phyloP scores from a whole-genome alignment of 2,329 filamentous ascomycete genomes.

The Penicillium sp. region DNA sequence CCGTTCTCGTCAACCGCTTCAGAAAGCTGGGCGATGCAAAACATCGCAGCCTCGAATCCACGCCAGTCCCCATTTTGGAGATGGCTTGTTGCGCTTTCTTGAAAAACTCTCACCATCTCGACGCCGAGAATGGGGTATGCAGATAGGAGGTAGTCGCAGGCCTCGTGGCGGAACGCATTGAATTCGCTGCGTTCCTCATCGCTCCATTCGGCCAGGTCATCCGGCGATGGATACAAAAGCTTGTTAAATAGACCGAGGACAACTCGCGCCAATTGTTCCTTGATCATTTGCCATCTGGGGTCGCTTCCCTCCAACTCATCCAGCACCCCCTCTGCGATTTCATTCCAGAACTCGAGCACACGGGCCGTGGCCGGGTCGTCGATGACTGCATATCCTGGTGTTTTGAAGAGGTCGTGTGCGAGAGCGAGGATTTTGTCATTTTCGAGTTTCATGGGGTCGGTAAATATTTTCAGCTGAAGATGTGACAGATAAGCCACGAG shows the following conservation, averaged over 20 bases:
- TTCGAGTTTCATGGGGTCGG: constrained; percentile 31
- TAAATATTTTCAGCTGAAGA: constrained; percentile 36
- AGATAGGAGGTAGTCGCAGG: constrained; percentile 49
- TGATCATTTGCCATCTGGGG: constrained; percentile 34
- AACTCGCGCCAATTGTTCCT: constrained; percentile 42
- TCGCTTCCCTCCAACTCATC: constrained; percentile 35
- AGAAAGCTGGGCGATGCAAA: constrained; percentile 47
- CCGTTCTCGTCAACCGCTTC: constrained; percentile 49
- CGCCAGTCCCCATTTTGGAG: constrained; percentile 43
- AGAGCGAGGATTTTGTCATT: constrained; percentile 39
- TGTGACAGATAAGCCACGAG: constrained; percentile 40
- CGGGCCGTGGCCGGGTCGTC: constrained; percentile 42
- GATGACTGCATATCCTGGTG: constrained; percentile 43
- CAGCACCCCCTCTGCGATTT: constrained; percentile 42
- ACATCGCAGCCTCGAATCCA: constrained; percentile 48
- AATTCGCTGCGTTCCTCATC: constrained; percentile 48
- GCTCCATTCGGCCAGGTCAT: constrained; percentile 42
- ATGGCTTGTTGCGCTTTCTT: constrained; percentile 38
- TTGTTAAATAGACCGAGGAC: constrained; percentile 47
- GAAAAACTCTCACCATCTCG: constrained; percentile 45
- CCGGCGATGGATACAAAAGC: constrained; percentile 41
- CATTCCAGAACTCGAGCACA: constrained; percentile 47
- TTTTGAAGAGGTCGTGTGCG: constrained; percentile 43
- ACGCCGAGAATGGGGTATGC: constrained; percentile 48
- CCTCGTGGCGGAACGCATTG: constrained; percentile 47